phyloP scores from a whole-genome alignment of 2,329 filamentous ascomycete species.

The Colletotrichum sidae region DNA sequence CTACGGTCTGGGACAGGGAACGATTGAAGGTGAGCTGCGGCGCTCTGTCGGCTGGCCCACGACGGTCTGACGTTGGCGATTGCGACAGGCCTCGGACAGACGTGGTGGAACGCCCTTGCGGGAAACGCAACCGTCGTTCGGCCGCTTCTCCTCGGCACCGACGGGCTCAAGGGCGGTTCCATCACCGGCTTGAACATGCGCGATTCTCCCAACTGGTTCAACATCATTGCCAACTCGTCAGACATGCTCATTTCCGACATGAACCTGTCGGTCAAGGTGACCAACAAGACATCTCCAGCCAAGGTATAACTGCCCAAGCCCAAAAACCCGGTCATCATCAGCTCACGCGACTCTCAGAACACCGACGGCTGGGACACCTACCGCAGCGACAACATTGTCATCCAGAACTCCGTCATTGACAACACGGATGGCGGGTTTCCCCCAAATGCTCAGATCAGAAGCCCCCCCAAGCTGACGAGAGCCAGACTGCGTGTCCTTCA shows the following conservation, averaged over 20 bases:
- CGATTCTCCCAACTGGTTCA: slow-evolving; percentile 63
- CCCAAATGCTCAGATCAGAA: not conserved
- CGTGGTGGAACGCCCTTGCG: not conserved
- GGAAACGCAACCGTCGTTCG: slow-evolving; percentile 39
- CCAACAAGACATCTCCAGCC: slow-evolving; percentile 48
- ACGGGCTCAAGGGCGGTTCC: slow-evolving; percentile 1
- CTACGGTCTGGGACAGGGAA: slow-evolving; percentile 62
- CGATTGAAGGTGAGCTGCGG: not conserved
- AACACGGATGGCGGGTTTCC: slow-evolving; percentile 65
- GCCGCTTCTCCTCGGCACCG: slow-evolving; percentile 5
- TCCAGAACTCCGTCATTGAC: slow-evolving; percentile 72
- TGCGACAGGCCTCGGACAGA: not conserved
- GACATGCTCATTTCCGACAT: slow-evolving; percentile 73
- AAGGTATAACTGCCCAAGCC: not conserved
- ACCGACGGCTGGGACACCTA: slow-evolving; percentile 76
- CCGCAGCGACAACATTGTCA: slow-evolving; percentile 69
- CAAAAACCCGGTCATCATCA: not conserved
- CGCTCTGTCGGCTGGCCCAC: not conserved
- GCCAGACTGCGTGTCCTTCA: slow-evolving; percentile 75
- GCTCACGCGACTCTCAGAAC: slow-evolving; percentile 59
- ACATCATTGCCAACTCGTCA: slow-evolving; percentile 73
- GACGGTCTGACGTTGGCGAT: slow-evolving; percentile 62
- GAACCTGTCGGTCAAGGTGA: slow-evolving; percentile 53
- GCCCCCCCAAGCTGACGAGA: not conserved
- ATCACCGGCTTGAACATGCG: slow-evolving; percentile 50